Conservation (phyloP, 2,329 filamentous ascomycete species). For the Leptographium procerum region DNA sequence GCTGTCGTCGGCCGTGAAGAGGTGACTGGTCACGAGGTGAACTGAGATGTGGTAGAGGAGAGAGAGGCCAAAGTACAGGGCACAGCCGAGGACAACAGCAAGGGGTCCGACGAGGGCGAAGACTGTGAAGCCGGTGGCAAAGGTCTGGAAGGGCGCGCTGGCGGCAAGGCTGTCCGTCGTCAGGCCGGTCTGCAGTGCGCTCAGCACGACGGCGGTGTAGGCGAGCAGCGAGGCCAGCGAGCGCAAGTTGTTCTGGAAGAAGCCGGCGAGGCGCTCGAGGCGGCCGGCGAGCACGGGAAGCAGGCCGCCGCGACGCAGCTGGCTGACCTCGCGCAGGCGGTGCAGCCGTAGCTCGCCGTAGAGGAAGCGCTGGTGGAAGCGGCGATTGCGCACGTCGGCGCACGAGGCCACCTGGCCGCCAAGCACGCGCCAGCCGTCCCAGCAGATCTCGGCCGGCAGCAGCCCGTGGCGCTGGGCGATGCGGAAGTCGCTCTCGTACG, state of each 20-base stretch:
- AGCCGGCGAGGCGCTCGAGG: constrained; percentile 23
- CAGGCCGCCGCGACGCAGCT: constrained; percentile 15
- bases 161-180: constrained; percentile 21
- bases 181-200: constrained; percentile 38
- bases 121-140: constrained; percentile 35
- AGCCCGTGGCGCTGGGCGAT: constrained; percentile 24
- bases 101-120: constrained; percentile 34
- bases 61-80: constrained; percentile 10
- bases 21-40: constrained; percentile 9
- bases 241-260: constrained; percentile 31
- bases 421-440: constrained; percentile 27
- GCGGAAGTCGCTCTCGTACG: constrained; percentile 25
- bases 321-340: constrained; percentile 28
- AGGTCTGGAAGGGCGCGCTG: constrained; percentile 28
- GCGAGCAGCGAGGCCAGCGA: constrained; percentile 27
- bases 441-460: constrained; percentile 23
- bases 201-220: constrained; percentile 33
- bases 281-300: constrained; percentile 15
- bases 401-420: constrained; percentile 18
- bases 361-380: constrained; percentile 25
- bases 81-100: constrained; percentile 10
- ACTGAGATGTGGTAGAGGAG: constrained; percentile 10
- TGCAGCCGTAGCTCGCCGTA: constrained; percentile 30
- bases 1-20: not conserved
- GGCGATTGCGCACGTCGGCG: constrained; percentile 17